Evolutionary conservation across 352 stramenopile genomes (phyloP), one percentile per base, ranked within the genome.

Genomic region (Pythium apleroticum): DNA sequence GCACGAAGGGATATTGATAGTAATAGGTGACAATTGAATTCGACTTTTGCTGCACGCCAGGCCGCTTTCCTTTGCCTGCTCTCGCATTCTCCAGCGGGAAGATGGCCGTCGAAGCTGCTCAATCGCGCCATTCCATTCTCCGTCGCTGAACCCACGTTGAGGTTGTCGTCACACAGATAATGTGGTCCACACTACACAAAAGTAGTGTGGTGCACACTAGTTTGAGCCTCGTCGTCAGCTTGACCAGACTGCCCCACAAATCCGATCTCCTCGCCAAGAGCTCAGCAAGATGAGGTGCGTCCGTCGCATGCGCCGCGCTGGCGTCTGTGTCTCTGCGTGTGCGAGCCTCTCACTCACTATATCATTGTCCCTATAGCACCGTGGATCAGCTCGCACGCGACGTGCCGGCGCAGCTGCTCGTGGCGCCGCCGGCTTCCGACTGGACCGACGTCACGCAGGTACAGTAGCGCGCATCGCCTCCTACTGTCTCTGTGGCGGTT

Each of bases 391-490:
- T 89, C 57, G 45, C 73, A 41, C 52, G 57, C 15, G 59, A 75
- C 30, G 24, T 84, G 35, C 56, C 77, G 19, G 62, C 63, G 20
- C 78, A 78, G 50, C 37, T 81, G 52, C 60, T 63, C 52, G 25
- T 81, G 59, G 58, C 69, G 7, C 63, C 72, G 7, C 60, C 73
- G 25, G 81, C 74, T 73, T 60, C 54, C 56, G 78, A 88, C 74
- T 50, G 43, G 43, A 50, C 43, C 5, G 43, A 50, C 43, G 71
- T 85, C 52, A 84, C 78, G n/a, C 63, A 86, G 72, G 78, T 86
- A 50, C 12, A 66, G 60, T 28, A 5, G 27, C 27, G 7, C 25
- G 24, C 39, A 4, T 35, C 20, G 6, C n/a, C 24, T 17, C 8
- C 7, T 24, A n/a, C n/a, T n/a, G n/a, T n/a, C n/a, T n/a, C n/a